Conservation (phyloP, 768 basidiomycete genomes). For the Melanogaster broomeanus region DNA sequence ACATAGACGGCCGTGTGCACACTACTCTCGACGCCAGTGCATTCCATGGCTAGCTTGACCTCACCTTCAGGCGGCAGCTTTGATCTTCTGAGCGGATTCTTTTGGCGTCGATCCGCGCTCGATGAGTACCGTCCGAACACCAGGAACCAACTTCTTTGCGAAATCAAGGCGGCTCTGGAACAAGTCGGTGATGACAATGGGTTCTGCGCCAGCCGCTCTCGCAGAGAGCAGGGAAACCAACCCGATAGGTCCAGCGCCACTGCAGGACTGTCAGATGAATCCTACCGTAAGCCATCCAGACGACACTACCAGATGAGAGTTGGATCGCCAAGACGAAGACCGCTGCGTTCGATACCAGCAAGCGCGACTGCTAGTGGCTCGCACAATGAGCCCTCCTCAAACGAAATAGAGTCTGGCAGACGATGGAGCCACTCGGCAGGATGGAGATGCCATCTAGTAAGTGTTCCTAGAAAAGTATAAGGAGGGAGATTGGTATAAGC, state of each 20-base stretch:
- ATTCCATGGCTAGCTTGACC: constrained; percentile 58
- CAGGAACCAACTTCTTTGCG: constrained; percentile 60
- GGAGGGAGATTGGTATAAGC: neutral
- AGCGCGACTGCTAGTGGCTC: constrained; percentile 69
- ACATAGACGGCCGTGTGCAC: constrained; percentile 61
- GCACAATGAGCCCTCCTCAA: constrained; percentile 68
- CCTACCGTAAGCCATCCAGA: neutral
- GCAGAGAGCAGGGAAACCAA: constrained; percentile 62
- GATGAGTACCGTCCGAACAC: constrained; percentile 58
- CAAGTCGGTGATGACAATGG: constrained; percentile 68
- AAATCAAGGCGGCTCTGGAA: constrained; percentile 67
- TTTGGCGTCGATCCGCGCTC: constrained; percentile 45
- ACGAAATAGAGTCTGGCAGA: constrained; percentile 60
- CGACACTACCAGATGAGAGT: constrained; percentile 54
- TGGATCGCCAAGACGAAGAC: constrained; percentile 65
- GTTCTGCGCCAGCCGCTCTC: constrained; percentile 68
- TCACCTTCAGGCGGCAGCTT: constrained; percentile 49
- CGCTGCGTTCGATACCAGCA: constrained; percentile 66
- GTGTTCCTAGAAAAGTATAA: constrained; percentile 43
- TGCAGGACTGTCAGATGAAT: constrained; percentile 27
- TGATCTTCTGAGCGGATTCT: constrained; percentile 54
- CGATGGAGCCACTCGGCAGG: constrained; percentile 70
- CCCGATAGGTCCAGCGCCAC: constrained; percentile 71
- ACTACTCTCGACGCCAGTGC: constrained; percentile 65
- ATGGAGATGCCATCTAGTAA: constrained; percentile 67